Evolutionary conservation across 345 rosid species (phyloP).

Genomic region (Firmiana major): DNA sequence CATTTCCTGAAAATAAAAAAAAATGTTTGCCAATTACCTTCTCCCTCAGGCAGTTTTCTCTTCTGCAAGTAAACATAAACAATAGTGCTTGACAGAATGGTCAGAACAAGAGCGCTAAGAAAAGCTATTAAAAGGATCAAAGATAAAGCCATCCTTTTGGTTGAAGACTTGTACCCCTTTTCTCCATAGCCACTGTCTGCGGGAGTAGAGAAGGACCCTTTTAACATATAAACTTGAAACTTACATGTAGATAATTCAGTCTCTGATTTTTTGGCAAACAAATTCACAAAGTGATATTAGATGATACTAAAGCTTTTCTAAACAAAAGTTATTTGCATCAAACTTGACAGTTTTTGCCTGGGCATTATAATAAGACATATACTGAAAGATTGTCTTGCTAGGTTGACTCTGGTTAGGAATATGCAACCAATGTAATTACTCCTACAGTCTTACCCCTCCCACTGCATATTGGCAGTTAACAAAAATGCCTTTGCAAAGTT

Average conservation of each 20-base stretch:
- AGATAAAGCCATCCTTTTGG: conserved; percentile 25
- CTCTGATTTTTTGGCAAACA: neutral
- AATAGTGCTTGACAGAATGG: conserved; percentile 32
- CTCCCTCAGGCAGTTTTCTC: conserved; percentile 29
- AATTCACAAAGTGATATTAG: neutral
- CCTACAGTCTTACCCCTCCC: neutral
- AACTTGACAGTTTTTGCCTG: neutral
- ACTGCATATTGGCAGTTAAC: neutral
- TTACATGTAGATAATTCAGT: neutral
- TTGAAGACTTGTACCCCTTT: conserved; percentile 2
- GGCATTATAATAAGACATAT: neutral
- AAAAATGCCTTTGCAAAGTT: neutral
- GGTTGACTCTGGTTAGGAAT: neutral
- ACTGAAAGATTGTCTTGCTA: neutral
- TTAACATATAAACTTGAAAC: neutral
- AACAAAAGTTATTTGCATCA: neutral
- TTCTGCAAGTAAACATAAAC: conserved; percentile 34
- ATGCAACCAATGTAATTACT: neutral
- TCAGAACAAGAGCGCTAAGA: conserved; percentile 28
- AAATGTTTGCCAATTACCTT: conserved; percentile 24
- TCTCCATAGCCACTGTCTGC: conserved; percentile 23
- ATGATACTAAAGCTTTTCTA: neutral
- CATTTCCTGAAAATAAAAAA: neutral
- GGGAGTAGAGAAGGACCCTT: neutral
- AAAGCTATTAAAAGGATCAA: conserved; percentile 35